Evolutionary conservation across 78 protist genomes (phyloP), one percentile per base, ranked within the genome.

Genomic region (Dictyostelium capitatum): DNA sequence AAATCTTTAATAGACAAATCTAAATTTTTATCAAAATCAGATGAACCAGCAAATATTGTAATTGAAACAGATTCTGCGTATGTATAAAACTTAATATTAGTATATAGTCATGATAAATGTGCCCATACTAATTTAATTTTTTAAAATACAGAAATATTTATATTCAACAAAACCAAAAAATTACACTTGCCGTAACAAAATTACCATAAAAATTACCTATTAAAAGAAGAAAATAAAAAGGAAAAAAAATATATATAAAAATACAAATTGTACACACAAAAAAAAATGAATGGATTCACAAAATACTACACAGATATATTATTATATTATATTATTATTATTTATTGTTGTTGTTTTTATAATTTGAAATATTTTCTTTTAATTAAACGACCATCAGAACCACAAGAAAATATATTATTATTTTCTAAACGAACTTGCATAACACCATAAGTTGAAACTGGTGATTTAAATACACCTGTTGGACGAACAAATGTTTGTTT

Each of bases 401-500:
- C 95, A 83, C 95, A 90, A 1, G 95, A 82, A 23, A 80, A 90
- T 15, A 90, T 46, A 65, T 48, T 8, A 50, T 80, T 67, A 30
- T 90, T 83, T 50, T 64, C 95, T n/a, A 67, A 11, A 19, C 74
- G 17, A 46, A 90, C 95, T 83, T 90, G 95, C 79, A 90, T 90
- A 9, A 90, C 95, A 74, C 95, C 95, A 83, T 90, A 90, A 0
- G 95, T 90, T 46, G 81, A 65, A 12, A 90, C 95, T 37, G 85
- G 65, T 11, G 79, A 56, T 37, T 82, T 83, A 56, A 90, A 90
- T 9, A 90, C 95, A 53, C 95, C 85, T 0, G 95, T 73, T 72
- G 89, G 89, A 15, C 95, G 37, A 15, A 90, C 95, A 72, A 90
- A 90, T 1, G 95, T 90, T 53, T 90, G 95, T 64, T 90, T 90